A percentile compares a stretch with the other conserved stretches of the same genome.
Evolutionary conservation across 176 grass and related monocot genomes (phyloP).

Genomic region (Phoenix roebelenii): DNA sequence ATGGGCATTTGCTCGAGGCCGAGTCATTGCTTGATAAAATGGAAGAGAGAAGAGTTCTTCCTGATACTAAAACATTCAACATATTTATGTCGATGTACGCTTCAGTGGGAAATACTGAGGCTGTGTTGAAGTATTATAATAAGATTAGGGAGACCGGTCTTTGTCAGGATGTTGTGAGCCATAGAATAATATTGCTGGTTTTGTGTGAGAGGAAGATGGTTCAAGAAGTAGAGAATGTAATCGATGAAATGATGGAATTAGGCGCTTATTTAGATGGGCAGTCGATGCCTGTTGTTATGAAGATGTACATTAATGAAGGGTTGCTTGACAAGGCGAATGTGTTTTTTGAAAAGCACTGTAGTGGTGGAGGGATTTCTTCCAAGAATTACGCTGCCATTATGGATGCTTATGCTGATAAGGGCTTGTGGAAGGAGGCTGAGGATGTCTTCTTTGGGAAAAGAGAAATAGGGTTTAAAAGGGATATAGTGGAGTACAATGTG

Average conservation of each 20-base stretch:
- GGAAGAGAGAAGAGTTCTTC: constrained; percentile 30
- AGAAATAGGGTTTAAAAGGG: constrained; percentile 18
- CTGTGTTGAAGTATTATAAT: constrained; percentile 31
- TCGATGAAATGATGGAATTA: constrained; percentile 22
- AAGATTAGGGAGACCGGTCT: constrained; percentile 30
- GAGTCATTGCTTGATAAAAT: constrained; percentile 41
- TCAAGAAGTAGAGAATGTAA: constrained; percentile 31
- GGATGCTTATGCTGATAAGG: constrained; percentile 48
- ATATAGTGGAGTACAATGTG: constrained; percentile 59
- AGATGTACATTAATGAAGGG: constrained; percentile 63
- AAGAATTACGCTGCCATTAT: constrained; percentile 56
- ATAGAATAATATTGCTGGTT: constrained; percentile 46
- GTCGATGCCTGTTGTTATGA: constrained; percentile 51
- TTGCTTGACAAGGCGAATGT: constrained; percentile 38
- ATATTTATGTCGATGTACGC: constrained; percentile 51
- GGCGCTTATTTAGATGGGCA: constrained; percentile 35
- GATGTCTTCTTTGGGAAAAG: constrained; percentile 37
- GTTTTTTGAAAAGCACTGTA: constrained; percentile 55
- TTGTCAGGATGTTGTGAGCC: constrained; percentile 43
- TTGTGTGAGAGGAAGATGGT: constrained; percentile 46
- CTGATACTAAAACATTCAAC: constrained; percentile 53
- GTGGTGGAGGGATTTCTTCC: constrained; percentile 32
- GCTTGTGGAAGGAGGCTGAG: constrained; percentile 55
- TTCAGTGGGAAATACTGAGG: constrained; percentile 29
- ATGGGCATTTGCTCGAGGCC: constrained; percentile 28